A percentile compares a stretch with the other conserved stretches of the same genome.
Conservation (phyloP, 345 rosid species). For the Excoecaria cochinchinensis region DNA sequence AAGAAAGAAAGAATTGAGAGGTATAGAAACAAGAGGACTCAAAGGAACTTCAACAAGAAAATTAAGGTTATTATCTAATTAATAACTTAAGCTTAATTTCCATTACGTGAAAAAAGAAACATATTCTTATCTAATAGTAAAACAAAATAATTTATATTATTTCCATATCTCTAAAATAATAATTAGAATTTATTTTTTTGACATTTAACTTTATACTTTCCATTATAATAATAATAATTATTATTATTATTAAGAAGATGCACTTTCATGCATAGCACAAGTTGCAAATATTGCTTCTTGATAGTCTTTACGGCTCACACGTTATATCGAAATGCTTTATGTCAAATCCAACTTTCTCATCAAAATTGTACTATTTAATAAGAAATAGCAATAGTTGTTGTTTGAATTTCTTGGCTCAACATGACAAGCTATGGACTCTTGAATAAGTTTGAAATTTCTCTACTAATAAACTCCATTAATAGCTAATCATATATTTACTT, state of each 20-base stretch:
- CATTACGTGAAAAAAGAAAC: too few relatives aligned
- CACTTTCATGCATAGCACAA: background rate
- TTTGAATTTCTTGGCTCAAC: background rate
- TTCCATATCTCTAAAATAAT: too few relatives aligned
- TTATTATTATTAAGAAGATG: too few relatives aligned
- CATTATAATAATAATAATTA: background rate
- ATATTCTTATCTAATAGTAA: too few relatives aligned
- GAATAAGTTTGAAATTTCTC: too few relatives aligned
- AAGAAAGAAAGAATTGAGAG: conserved; percentile 85
- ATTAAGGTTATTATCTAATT: conserved; percentile 57
- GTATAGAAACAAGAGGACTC: conserved; percentile 77
- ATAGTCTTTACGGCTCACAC: background rate
- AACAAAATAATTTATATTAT: too few relatives aligned
- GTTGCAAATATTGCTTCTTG: conserved; percentile 2
- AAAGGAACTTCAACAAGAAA: conserved; percentile 91
- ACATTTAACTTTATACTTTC: background rate
- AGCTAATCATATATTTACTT: background rate
- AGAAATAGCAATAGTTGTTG: conserved; percentile 22
- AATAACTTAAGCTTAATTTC: too few relatives aligned
- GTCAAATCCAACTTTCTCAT: conserved; percentile 25
- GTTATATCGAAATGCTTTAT: conserved; percentile 5
- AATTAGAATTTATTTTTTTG: too few relatives aligned
- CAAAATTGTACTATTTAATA: conserved; percentile 2
- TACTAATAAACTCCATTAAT: background rate
- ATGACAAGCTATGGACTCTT: background rate